phyloP scores from a whole-genome alignment of 139 green algal species.

The Auxenochlorella pyrenoidosa region DNA sequence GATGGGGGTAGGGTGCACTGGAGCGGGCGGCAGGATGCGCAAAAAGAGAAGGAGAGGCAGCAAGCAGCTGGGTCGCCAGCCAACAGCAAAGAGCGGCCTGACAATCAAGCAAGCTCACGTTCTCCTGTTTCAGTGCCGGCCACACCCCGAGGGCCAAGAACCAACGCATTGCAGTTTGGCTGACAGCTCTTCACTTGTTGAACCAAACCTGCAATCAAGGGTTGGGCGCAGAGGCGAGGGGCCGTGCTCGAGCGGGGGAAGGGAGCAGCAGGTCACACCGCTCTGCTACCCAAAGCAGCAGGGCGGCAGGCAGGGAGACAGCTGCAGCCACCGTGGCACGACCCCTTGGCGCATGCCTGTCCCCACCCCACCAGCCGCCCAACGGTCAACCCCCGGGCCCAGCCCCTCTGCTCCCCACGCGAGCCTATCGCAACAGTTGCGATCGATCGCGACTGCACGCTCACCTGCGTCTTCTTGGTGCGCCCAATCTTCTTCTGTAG shows the following conservation, averaged over 20 bases:
- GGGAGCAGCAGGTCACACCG: too few relatives aligned
- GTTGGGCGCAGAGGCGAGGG: not conserved
- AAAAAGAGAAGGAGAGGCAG: not conserved
- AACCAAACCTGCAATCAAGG: conserved; percentile 46
- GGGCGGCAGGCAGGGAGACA: not conserved
- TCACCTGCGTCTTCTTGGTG: conserved; percentile 62
- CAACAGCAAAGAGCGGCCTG: too few relatives aligned
- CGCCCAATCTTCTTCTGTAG: conserved; percentile 83
- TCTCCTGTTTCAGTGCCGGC: not conserved
- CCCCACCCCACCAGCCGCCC: not conserved
- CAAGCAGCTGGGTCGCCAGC: too few relatives aligned
- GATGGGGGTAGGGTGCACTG: not conserved
- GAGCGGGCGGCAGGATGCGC: not conserved
- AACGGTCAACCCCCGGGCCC: too few relatives aligned
- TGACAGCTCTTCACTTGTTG: conserved; percentile 45
- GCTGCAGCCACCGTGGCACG: not conserved
- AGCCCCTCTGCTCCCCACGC: not conserved
- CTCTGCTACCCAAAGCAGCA: not conserved
- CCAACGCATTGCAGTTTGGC: not conserved
- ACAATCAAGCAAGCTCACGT: not conserved
- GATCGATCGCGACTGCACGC: not conserved
- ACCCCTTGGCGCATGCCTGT: not conserved
- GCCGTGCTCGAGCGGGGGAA: not conserved
- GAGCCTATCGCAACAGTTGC: not conserved
- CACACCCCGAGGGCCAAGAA: too few relatives aligned